Percentiles rank a stretch among this genome's conserved stretches.
Evolutionary conservation across 352 stramenopile species (phyloP).

Genomic region (Discostella stelligera): DNA sequence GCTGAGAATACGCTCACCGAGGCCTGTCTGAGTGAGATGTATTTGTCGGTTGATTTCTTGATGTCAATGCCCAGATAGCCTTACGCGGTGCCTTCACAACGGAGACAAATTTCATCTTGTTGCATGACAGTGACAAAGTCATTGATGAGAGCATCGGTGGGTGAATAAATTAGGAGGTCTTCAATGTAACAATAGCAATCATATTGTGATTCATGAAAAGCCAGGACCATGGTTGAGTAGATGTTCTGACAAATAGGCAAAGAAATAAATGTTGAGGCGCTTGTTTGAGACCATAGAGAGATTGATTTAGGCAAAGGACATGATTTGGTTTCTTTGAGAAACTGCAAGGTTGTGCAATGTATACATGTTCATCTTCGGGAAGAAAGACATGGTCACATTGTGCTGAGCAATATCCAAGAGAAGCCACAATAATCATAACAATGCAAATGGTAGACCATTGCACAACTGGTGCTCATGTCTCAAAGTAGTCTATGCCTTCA

Average conservation of each 20-base stretch:
- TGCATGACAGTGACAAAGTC: constrained; percentile 28
- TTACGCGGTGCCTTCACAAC: constrained; percentile 32
- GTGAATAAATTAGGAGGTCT: constrained; percentile 16
- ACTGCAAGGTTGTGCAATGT: constrained; percentile 6
- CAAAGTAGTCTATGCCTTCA: constrained; percentile 26
- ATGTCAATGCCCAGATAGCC: constrained; percentile 56
- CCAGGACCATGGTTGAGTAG: constrained; percentile 21
- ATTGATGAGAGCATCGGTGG: constrained; percentile 25
- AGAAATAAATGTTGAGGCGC: constrained; percentile 2
- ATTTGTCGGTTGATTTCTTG: constrained; percentile 10
- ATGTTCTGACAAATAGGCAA: background rate
- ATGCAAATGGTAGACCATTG: constrained; percentile 14
- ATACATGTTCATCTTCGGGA: constrained; percentile 5
- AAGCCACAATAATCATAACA: constrained; percentile 1
- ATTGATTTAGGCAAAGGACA: constrained; percentile 9
- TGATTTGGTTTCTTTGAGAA: constrained; percentile 3
- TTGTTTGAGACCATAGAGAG: constrained; percentile 19
- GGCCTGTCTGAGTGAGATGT: constrained; percentile 32
- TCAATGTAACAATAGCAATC: constrained; percentile 48
- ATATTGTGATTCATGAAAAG: constrained; percentile 34
- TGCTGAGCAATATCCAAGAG: no score
- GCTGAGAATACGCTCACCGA: constrained; percentile 23
- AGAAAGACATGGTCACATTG: constrained; percentile 1
- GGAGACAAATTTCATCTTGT: constrained; percentile 23
- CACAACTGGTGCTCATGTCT: background rate